Percentiles rank a stretch among this genome's conserved stretches.
Evolutionary conservation across 768 basidiomycete genomes (phyloP).

Genomic region (Mycena vulgaris): DNA sequence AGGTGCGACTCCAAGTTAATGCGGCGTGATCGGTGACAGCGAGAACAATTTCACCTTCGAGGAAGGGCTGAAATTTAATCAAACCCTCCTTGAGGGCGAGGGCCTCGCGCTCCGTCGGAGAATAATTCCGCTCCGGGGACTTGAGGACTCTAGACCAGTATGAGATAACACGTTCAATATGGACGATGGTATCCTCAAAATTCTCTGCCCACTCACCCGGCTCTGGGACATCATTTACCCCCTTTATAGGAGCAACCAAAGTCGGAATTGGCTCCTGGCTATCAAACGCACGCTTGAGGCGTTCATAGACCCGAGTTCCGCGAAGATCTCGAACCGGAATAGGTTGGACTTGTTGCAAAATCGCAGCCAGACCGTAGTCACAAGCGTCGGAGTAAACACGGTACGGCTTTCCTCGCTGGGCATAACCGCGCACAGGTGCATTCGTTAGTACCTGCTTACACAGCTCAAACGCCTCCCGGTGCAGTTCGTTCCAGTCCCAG

Average conservation of each 20-base stretch:
- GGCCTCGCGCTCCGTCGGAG: neutral
- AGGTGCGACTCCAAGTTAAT: slow-evolving; percentile 1
- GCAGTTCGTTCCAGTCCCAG: slow-evolving; percentile 41
- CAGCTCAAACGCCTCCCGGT: slow-evolving; percentile 45
- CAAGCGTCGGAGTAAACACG: slow-evolving; percentile 53
- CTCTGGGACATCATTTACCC: neutral
- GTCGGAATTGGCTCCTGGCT: neutral
- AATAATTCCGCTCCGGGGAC: neutral
- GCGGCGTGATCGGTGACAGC: slow-evolving; percentile 6
- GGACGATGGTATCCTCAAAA: neutral
- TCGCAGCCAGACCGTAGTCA: slow-evolving; percentile 45
- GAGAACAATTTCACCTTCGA: neutral
- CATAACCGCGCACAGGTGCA: slow-evolving; percentile 51
- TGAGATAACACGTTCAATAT: neutral
- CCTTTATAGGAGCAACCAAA: neutral
- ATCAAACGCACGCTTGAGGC: neutral
- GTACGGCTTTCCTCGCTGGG: slow-evolving; percentile 47
- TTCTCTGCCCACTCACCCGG: neutral
- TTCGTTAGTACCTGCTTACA: slow-evolving; percentile 45
- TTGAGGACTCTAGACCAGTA: slow-evolving; percentile 1
- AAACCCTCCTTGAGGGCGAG: neutral
- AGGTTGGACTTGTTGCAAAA: slow-evolving; percentile 51
- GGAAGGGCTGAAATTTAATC: neutral
- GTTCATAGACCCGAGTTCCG: slow-evolving; percentile 37
- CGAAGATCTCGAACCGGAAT: slow-evolving; percentile 44